Evolutionary conservation across 2,329 filamentous ascomycete genomes (phyloP), one percentile per base, ranked within the genome.

Genomic region (Aspergillus flavus): DNA sequence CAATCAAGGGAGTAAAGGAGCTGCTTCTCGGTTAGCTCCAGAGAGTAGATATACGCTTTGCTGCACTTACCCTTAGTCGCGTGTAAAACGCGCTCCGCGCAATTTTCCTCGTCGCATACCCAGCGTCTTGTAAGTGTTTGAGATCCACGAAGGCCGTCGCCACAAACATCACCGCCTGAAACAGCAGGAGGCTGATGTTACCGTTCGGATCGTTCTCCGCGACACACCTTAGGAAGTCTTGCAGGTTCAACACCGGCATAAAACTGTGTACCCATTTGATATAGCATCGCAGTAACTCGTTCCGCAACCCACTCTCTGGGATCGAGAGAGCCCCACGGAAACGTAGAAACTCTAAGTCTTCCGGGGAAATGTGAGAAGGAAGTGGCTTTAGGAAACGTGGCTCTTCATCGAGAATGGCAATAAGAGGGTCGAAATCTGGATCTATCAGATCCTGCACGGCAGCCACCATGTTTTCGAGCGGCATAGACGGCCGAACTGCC

Each of bases 141-240:
- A 92, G 87, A 71, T 94, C 91, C 61, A 96, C 88, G 75, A 94
- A 96, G 0, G 93, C 92, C 0, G 91, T 91, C 1, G 91, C 92
- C 3, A 92, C 89, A 75, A 96, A 97, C 91, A 96, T 94, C 67
- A 96, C 89, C n/a, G 93, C 91, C 73, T 97, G 93, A 75, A 95
- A 96, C 1, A 96, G 81, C 62, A 97, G 85, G 69, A 97, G 80
- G 78, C 93, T 96, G 67, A 92, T 84, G 75, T 89, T 89, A 62
- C 86, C 84, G 54, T 85, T 81, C 4, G 90, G 91, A 73, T 94
- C 90, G 86, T 71, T 86, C 79, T 74, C 86, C 77, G 69, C 90
- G 72, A 79, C 91, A 21, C 73, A 73, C 58, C 75, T 73, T 5
- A 87, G 71, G 64, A 87, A 83, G 30, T 86, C 84, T 64, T 86